Evolutionary conservation across 257 asterid species (phyloP).

Genomic region (Cordia subcordata): DNA sequence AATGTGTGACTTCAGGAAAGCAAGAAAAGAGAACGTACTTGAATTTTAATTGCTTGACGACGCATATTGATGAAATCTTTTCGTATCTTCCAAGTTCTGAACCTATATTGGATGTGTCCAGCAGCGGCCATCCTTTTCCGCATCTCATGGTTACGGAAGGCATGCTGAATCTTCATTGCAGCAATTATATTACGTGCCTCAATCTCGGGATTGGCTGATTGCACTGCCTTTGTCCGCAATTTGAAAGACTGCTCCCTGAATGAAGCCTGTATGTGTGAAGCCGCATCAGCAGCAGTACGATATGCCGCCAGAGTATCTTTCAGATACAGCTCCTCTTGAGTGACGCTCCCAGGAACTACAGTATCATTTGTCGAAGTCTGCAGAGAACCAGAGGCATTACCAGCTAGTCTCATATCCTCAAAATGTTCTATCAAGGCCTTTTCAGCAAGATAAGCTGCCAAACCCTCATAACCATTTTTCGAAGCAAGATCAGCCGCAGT

Average conservation of each 20-base stretch:
- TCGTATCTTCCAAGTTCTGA: conserved; percentile 88
- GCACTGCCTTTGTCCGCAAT: conserved; percentile 38
- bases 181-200: conserved; percentile 89
- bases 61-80: conserved; percentile 79
- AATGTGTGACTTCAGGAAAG: background rate
- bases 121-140: conserved; percentile 80
- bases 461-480: conserved; percentile 66
- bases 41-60: conserved; percentile 77
- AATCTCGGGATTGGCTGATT: conserved; percentile 59
- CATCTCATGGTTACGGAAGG: conserved; percentile 66
- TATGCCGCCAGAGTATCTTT: conserved; percentile 89
- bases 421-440: conserved; percentile 83
- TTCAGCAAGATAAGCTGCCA: conserved; percentile 96
- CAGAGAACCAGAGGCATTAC: conserved; percentile 84
- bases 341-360: conserved; percentile 39
- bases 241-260: conserved; percentile 79
- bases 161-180: conserved; percentile 97
- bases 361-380: conserved; percentile 42
- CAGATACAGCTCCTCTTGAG: conserved; percentile 62
- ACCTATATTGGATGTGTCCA: conserved; percentile 79
- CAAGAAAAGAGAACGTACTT: conserved; percentile 39
- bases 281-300: conserved; percentile 97
- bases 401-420: conserved; percentile 88
- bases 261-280: conserved; percentile 92
- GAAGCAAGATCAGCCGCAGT: conserved; percentile 97